Base-by-base conservation (phyloP, 192 early-diverging fungal genomes). In the Obelidium mucronatum region DNA sequence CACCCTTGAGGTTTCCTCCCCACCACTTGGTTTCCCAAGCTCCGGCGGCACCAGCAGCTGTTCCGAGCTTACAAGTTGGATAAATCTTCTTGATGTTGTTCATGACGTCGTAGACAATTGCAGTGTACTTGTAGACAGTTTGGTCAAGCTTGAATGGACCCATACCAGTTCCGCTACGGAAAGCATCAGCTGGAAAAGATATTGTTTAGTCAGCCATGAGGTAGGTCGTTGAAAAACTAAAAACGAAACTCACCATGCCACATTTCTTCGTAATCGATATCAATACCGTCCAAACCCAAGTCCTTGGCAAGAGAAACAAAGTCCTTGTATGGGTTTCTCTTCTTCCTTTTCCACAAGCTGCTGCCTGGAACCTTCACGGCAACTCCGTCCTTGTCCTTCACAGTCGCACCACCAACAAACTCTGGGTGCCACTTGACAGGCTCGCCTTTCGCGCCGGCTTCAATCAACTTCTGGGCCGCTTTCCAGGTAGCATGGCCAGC, bases 61-160 rank as follows among this genome's bases (percentile, higher is more conserved):
- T 52, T 39, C 42, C 44, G 24, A 68, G 30, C 44, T 51, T 51
- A 26, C 42, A 54, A 13, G 1, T 33, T 39, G 67, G 67, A 37
- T 68, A 68, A 54, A 93, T 74, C 77, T 84, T 87, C 70, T 91
- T 78, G 35, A 89, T 86, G 37, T 89, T 79, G 48, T 91, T 91
- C 28, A 91, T 69, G 3, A 85, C 81, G 72, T 93, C 92, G 24
- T 87, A 84, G 34, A 88, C 91, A 24, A 74, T 74, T 1, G 73
- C 73, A 2, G 73, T 24, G 60, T 74, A 74, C 40, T 74, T 74
- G 60, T 74, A 74, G 1, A 74, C 73, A 13, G 73, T 74, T 40
- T 64, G 73, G 40, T 61, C 60, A 15, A 74, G 36, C 40, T n/a
- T 44, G 42, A 64, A 74, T 8, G 67, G 67, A 11, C 67, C 67